phyloP scores from a whole-genome alignment of 2,329 filamentous ascomycete species.

The Aspergillus vadensis region DNA sequence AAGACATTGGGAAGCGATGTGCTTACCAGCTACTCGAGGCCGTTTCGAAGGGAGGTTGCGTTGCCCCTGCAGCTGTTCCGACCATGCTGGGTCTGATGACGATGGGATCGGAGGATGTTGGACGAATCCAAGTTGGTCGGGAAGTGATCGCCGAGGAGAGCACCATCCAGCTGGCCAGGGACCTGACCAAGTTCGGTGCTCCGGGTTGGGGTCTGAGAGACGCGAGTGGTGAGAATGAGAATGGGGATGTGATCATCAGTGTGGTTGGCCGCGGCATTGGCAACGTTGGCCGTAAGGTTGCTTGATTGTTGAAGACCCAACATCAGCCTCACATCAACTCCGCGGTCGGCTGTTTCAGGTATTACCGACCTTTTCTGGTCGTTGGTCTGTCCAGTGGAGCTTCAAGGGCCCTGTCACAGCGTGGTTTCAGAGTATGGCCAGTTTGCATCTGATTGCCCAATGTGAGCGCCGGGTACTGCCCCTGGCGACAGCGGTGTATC shows the following conservation, averaged over 20 bases:
- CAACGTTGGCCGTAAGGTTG: constrained; percentile 91
- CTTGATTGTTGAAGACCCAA: constrained; percentile 44
- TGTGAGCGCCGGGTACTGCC: not conserved
- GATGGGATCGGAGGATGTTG: constrained; percentile 96
- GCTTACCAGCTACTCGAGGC: constrained; percentile 87
- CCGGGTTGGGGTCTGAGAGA: constrained; percentile 89
- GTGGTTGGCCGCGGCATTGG: constrained; percentile 92
- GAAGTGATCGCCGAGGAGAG: constrained; percentile 81
- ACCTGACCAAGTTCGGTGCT: constrained; percentile 84
- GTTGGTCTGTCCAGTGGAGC: not conserved
- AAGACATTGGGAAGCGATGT: constrained; percentile 85
- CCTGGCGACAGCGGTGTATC: constrained; percentile 5
- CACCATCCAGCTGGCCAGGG: constrained; percentile 76
- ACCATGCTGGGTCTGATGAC: constrained; percentile 89
- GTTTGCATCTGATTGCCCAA: constrained; percentile 9
- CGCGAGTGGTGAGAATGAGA: constrained; percentile 64
- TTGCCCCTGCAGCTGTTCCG: constrained; percentile 68
- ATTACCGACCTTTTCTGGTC: not conserved
- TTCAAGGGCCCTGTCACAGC: constrained; percentile 12
- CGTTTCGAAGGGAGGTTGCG: constrained; percentile 80
- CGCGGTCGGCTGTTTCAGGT: not conserved
- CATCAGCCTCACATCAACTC: constrained; percentile 8
- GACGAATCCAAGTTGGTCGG: constrained; percentile 76
- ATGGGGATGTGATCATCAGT: constrained; percentile 76
- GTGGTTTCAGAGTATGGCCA: constrained; percentile 17